These are phyloP conservation scores for Cyclanthera cordifolia DNA, from an alignment of 306 rosid genomes.

Conservation along the genomic window DNA sequence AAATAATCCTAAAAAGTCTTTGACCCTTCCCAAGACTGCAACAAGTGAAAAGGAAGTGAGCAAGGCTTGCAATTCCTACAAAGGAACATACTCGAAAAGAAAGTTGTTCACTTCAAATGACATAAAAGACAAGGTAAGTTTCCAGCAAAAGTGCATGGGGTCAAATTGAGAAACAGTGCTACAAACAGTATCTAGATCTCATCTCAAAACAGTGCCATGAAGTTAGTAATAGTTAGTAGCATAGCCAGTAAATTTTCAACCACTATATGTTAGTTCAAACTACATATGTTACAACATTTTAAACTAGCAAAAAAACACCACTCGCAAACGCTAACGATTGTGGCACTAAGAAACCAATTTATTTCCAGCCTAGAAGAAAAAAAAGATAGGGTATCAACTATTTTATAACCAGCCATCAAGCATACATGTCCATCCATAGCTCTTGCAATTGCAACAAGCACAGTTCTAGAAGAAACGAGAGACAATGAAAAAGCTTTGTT, in stretches of 20 bases:
- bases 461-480: background rate
- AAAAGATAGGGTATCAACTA: background rate
- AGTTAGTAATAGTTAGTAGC: background rate
- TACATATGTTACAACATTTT: background rate
- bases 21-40: constrained; percentile 40
- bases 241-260: background rate
- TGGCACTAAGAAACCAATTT: background rate
- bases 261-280: background rate
- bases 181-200: background rate
- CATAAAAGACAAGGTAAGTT: background rate
- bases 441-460: background rate
- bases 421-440: background rate
- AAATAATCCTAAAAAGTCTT: constrained; percentile 54
- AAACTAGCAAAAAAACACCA: background rate
- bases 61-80: background rate
- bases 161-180: background rate
- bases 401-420: background rate
- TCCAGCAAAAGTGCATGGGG: background rate
- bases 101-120: background rate
- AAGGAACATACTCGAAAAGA: background rate
- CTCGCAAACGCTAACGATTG: background rate
- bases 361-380: background rate
- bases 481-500: too few species aligned
- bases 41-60: constrained; percentile 8
- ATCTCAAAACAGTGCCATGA: background rate